Evolutionary conservation across 768 basidiomycete species (phyloP).

Genomic region (Mycena olivaceomarginata): DNA sequence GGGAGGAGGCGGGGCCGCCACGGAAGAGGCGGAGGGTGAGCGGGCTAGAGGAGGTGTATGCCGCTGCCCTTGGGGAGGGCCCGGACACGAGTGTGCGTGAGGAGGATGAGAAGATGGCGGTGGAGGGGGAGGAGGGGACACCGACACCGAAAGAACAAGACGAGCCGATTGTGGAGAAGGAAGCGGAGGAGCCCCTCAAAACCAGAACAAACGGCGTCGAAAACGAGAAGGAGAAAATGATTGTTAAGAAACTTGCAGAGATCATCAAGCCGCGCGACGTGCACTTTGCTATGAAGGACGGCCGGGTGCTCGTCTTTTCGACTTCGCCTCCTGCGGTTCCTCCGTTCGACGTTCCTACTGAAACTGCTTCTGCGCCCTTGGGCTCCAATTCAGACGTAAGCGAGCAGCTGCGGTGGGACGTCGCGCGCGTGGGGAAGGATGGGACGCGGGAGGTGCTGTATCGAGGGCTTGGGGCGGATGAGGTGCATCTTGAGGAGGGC

Average conservation of each 20-base stretch:
- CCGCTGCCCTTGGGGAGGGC: slow-evolving; percentile 26
- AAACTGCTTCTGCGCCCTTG: background rate
- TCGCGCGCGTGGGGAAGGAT: background rate
- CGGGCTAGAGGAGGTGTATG: slow-evolving; percentile 34
- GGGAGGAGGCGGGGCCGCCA: background rate
- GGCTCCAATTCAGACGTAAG: too few relatives aligned
- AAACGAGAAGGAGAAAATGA: too few relatives aligned
- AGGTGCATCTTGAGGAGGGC: slow-evolving; percentile 26
- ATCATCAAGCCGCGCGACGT: slow-evolving; percentile 25
- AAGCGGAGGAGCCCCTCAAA: background rate
- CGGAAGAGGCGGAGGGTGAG: slow-evolving; percentile 37
- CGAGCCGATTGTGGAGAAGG: background rate
- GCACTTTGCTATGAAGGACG: slow-evolving; percentile 20
- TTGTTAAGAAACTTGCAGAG: too few relatives aligned
- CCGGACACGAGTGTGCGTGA: background rate
- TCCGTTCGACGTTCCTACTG: background rate
- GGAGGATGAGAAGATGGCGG: background rate
- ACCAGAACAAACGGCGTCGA: background rate
- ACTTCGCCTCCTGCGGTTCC: background rate
- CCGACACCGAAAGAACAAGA: background rate
- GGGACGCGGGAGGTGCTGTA: slow-evolving; percentile 22
- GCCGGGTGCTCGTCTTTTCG: slow-evolving; percentile 2
- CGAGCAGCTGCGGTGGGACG: slow-evolving; percentile 20
- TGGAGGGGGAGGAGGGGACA: slow-evolving; percentile 1
- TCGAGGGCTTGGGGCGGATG: slow-evolving; percentile 18